Evolutionary conservation across 805 yeast species (phyloP).

Genomic region (Ogataea nakhonphanomensis): DNA sequence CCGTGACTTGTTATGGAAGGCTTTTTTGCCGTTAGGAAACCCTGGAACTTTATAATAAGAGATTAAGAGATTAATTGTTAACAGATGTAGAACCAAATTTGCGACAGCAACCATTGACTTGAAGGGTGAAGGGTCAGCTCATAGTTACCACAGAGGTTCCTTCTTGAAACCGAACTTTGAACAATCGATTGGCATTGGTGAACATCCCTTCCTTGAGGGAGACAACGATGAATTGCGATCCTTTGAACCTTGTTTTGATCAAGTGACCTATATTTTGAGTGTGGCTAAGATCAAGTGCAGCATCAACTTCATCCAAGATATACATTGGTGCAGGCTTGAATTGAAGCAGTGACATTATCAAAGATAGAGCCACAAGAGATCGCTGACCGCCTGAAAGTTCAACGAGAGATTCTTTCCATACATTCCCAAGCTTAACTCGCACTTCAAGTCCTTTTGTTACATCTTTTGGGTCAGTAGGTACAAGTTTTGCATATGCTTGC

Average conservation of each 20-base stretch:
- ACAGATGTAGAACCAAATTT: not conserved
- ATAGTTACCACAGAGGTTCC: constrained; percentile 91
- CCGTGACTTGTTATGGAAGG: too few relatives aligned
- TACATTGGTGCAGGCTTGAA: constrained; percentile 99
- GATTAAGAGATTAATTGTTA: constrained; percentile 4
- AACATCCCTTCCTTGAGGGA: constrained; percentile 98
- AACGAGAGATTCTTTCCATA: constrained; percentile 94
- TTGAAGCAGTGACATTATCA: constrained; percentile 87
- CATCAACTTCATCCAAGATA: constrained; percentile 96
- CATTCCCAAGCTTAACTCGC: constrained; percentile 81
- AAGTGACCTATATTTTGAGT: constrained; percentile 97
- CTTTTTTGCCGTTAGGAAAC: too few relatives aligned
- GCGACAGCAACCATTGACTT: not conserved
- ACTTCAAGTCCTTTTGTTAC: constrained; percentile 90
- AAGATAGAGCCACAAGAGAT: constrained; percentile 86
- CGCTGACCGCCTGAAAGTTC: constrained; percentile 97
- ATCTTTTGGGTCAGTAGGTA: constrained; percentile 73
- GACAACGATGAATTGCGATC: constrained; percentile 94
- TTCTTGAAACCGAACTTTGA: constrained; percentile 91
- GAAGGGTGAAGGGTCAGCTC: constrained; percentile 36
- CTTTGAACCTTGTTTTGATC: constrained; percentile 91
- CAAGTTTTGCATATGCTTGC: constrained; percentile 84
- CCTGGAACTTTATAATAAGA: constrained; percentile 3
- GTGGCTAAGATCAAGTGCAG: constrained; percentile 94
- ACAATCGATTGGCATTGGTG: constrained; percentile 92